phyloP scores from a whole-genome alignment of 2,329 filamentous ascomycete genomes.

The Penicillium paneum region DNA sequence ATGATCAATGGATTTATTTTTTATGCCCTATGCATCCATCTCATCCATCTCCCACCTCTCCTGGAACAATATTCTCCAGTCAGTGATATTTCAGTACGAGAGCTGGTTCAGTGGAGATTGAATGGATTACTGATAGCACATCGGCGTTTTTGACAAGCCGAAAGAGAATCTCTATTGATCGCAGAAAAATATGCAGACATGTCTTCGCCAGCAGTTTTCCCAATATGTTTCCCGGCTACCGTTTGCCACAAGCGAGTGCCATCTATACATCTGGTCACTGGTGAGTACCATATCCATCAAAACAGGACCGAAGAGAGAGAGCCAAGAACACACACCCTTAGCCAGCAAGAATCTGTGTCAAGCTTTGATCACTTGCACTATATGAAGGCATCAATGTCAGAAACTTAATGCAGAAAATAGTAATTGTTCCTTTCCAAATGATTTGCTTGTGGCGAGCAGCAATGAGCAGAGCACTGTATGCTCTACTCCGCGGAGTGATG shows the following conservation, averaged over 20 bases:
- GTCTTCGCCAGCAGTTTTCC: slow-evolving; percentile 23
- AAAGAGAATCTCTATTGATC: slow-evolving; percentile 40
- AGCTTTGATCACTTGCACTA: too few species aligned
- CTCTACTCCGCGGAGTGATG: too few species aligned
- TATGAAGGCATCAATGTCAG: too few species aligned
- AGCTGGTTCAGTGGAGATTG: neutral
- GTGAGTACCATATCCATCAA: neutral
- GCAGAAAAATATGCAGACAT: slow-evolving; percentile 46
- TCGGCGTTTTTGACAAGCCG: slow-evolving; percentile 38
- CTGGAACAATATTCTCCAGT: slow-evolving; percentile 47
- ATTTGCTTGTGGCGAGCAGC: slow-evolving; percentile 31
- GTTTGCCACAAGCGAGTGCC: slow-evolving; percentile 35
- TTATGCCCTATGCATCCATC: slow-evolving; percentile 42
- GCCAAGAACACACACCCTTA: too few species aligned
- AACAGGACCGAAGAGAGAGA: too few species aligned
- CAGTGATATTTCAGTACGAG: slow-evolving; percentile 7
- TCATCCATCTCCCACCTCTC: slow-evolving; percentile 43
- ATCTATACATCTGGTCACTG: slow-evolving; percentile 19
- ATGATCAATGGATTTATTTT: slow-evolving; percentile 42
- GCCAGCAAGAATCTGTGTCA: too few species aligned
- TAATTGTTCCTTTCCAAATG: too few species aligned
- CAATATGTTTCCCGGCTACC: slow-evolving; percentile 27
- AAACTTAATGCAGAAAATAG: too few species aligned
- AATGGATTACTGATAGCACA: slow-evolving; percentile 31
- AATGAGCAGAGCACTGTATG: too few species aligned